phyloP scores from a whole-genome alignment of 2,329 filamentous ascomycete genomes.

The Lojkania enalia region DNA sequence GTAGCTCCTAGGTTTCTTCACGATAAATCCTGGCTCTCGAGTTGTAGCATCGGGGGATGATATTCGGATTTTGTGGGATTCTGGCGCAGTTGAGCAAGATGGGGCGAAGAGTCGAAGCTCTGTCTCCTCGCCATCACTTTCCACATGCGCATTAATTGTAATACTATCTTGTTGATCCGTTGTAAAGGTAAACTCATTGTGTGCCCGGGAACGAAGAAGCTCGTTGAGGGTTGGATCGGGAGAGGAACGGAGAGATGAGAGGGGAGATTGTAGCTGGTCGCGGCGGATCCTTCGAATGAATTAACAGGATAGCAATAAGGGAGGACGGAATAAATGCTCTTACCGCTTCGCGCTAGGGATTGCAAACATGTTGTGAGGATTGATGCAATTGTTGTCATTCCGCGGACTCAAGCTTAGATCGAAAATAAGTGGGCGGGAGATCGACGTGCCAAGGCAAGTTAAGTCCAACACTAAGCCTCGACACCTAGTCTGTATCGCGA shows the following conservation, averaged over 20 bases:
- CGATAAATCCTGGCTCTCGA: constrained; percentile 30
- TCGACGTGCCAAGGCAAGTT: background rate
- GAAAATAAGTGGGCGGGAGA: background rate
- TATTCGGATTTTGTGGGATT: constrained; percentile 36
- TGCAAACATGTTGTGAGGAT: constrained; percentile 22
- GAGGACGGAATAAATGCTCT: background rate
- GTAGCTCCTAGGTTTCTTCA: constrained; percentile 37
- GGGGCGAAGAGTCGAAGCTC: constrained; percentile 42
- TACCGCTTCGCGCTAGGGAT: constrained; percentile 32
- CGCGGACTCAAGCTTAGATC: background rate
- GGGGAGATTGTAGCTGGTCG: constrained; percentile 39
- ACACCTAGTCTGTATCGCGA: too few relatives aligned
- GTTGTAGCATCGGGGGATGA: constrained; percentile 31
- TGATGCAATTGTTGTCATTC: background rate
- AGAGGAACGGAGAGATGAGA: constrained; percentile 38
- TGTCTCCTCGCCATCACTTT: constrained; percentile 32
- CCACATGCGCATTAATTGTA: constrained; percentile 8
- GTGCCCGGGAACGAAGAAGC: constrained; percentile 32
- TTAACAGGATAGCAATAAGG: background rate
- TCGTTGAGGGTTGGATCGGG: constrained; percentile 38
- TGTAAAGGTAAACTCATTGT: constrained; percentile 31
- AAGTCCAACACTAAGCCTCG: too few relatives aligned
- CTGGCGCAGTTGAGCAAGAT: constrained; percentile 23
- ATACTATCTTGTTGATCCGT: constrained; percentile 11
- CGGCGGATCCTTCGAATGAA: constrained; percentile 33